These are phyloP conservation scores for Amaranthus palmeri DNA, from an alignment of 148 eudicot genomes.

Conservation along the genomic window DNA sequence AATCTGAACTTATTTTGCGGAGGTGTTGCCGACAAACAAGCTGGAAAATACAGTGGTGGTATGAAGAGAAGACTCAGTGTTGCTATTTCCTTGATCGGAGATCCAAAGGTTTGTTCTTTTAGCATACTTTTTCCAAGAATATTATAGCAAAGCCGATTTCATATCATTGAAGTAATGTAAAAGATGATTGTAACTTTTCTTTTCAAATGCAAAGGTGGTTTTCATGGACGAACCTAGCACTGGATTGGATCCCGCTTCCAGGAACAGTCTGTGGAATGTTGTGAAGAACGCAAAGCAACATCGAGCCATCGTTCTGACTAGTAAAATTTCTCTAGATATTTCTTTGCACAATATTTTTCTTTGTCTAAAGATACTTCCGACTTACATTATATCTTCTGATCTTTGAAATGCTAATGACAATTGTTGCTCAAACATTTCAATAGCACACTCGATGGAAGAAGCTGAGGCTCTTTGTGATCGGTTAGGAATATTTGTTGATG, in stretches of 20 bases:
- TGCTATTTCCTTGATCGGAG: constrained; percentile 73
- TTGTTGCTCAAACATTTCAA: not conserved
- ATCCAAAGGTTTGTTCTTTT: constrained; percentile 49
- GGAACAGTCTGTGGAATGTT: constrained; percentile 67
- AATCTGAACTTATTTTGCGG: constrained; percentile 56
- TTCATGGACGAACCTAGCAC: constrained; percentile 87
- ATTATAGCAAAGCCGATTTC: not conserved
- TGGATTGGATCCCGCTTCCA: constrained; percentile 79
- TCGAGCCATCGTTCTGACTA: constrained; percentile 70
- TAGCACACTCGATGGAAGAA: constrained; percentile 43
- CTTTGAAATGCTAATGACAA: constrained; percentile 1
- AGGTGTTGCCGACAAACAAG: constrained; percentile 63
- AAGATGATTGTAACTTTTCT: not conserved
- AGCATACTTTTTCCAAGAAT: not conserved
- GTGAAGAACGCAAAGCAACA: constrained; percentile 64
- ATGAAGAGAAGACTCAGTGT: constrained; percentile 91
- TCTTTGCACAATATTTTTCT: not conserved
- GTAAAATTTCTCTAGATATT: constrained; percentile 78
- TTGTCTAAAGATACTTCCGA: not conserved
- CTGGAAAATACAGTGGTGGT: constrained; percentile 74
- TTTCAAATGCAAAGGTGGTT: constrained; percentile 45
- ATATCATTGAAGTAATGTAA: not conserved
- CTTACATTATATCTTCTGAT: not conserved
- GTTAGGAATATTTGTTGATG: constrained; percentile 34
- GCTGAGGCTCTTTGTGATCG: constrained; percentile 40